A percentile compares a stretch with the other conserved stretches of the same genome.
Conservation (phyloP, 495 filamentous ascomycete genomes). For the Chlorociboria aeruginascens region DNA sequence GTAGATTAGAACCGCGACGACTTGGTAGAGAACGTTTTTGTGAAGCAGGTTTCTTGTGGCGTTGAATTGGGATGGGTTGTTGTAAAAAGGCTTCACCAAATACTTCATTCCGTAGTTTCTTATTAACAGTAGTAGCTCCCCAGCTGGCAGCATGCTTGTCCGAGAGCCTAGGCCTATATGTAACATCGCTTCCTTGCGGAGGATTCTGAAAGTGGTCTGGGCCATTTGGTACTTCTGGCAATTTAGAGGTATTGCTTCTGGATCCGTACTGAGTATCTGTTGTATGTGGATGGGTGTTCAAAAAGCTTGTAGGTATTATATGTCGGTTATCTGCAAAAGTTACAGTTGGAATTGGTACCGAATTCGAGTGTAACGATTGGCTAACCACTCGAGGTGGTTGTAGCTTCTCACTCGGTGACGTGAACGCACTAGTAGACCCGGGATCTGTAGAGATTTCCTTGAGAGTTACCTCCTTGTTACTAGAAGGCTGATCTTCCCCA, state of each 20-base stretch:
- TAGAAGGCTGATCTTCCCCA: not conserved
- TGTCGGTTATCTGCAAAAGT: conserved; percentile 93
- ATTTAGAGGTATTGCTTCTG: conserved; percentile 8
- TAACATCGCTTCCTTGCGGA: not conserved
- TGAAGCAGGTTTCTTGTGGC: conserved; percentile 46
- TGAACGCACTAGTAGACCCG: not conserved
- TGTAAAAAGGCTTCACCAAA: conserved; percentile 89
- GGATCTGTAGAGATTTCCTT: conserved; percentile 6
- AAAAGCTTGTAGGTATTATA: conserved; percentile 78
- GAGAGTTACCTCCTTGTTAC: not conserved
- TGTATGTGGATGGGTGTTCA: conserved; percentile 25
- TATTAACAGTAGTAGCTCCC: conserved; percentile 94
- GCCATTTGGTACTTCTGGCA: not conserved
- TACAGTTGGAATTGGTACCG: conserved; percentile 66
- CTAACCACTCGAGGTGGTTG: conserved; percentile 52
- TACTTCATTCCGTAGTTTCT: conserved; percentile 77
- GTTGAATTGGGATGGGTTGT: conserved; percentile 52
- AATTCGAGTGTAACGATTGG: conserved; percentile 46
- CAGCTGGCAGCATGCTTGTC: conserved; percentile 57
- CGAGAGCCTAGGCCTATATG: conserved; percentile 28
- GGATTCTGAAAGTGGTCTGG: not conserved
- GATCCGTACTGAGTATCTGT: conserved; percentile 8
- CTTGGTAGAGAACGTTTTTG: conserved; percentile 46
- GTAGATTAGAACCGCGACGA: conserved; percentile 15
- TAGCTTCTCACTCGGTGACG: not conserved